phyloP scores from a whole-genome alignment of 140 eudicot species.

The Stevia rebaudiana region DNA sequence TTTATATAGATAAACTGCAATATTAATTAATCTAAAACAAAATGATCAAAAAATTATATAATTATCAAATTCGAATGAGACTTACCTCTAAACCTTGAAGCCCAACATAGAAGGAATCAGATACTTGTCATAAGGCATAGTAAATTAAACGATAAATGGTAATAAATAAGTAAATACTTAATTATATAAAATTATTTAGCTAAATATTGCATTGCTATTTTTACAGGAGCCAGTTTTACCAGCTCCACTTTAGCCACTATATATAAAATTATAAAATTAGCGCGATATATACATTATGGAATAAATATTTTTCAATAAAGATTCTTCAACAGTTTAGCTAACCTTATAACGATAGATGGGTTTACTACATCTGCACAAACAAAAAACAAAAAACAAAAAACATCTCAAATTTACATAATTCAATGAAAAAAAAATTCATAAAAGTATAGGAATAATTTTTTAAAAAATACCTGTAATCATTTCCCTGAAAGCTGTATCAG shows the following conservation, averaged over 20 bases:
- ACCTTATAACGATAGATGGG: conserved; percentile 95
- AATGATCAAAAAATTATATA: too few species aligned
- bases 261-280: background rate
- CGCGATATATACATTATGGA: background rate
- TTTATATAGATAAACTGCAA: too few species aligned
- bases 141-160: too few species aligned
- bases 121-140: too few species aligned
- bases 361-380: conserved; percentile 90
- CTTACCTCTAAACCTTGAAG: too few species aligned
- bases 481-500: conserved; percentile 65
- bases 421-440: background rate
- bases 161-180: too few species aligned
- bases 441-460: background rate
- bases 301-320: background rate
- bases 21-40: too few species aligned
- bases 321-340: conserved; percentile 28
- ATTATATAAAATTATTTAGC: too few species aligned
- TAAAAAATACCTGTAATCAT: conserved; percentile 61
- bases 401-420: too few species aligned
- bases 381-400: too few species aligned
- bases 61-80: too few species aligned
- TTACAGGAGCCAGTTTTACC: conserved; percentile 99
- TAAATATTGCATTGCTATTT: conserved; percentile 82
- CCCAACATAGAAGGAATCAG: too few species aligned
- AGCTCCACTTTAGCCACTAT: conserved; percentile 96